phyloP scores from a whole-genome alignment of 352 stramenopile genomes.

The Phytopythium montanum region DNA sequence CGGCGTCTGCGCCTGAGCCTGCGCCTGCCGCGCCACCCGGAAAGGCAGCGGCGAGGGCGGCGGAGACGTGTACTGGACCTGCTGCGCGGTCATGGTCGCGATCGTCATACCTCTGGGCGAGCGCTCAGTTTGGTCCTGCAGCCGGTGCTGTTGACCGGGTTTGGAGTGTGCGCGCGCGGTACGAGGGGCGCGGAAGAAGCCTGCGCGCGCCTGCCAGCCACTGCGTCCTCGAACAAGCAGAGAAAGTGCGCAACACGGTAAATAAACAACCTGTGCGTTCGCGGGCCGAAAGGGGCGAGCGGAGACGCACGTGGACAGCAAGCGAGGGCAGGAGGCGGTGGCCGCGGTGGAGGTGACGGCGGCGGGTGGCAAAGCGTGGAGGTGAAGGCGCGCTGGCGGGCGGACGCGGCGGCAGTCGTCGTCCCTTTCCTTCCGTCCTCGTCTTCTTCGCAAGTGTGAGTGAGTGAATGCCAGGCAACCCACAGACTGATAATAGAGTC shows the following conservation, averaged over 20 bases:
- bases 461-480: constrained; percentile 4
- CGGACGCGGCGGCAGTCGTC: not conserved
- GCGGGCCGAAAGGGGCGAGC: not conserved
- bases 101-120: constrained; percentile 5
- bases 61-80: constrained; percentile 21
- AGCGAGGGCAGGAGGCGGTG: not conserved
- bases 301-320: not conserved
- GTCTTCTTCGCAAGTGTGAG: not conserved
- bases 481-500: not conserved
- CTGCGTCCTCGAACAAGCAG: not conserved
- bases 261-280: too few relatives aligned
- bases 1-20: not conserved
- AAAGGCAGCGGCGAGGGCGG: constrained; percentile 18
- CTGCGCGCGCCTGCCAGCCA: not conserved
- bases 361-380: not conserved
- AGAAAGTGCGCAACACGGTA: constrained; percentile 3
- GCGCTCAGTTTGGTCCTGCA: not conserved
- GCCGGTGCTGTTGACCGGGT: too few relatives aligned
- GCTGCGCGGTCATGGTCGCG: constrained; percentile 24
- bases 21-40: constrained; percentile 10
- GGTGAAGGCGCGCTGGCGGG: not conserved
- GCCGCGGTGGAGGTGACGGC: not conserved
- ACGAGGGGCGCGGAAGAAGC: not conserved
- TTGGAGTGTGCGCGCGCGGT: not conserved
- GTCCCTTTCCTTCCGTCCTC: not conserved